Evolutionary conservation across 345 rosid genomes (phyloP).

Genomic region (Salix exigua): DNA sequence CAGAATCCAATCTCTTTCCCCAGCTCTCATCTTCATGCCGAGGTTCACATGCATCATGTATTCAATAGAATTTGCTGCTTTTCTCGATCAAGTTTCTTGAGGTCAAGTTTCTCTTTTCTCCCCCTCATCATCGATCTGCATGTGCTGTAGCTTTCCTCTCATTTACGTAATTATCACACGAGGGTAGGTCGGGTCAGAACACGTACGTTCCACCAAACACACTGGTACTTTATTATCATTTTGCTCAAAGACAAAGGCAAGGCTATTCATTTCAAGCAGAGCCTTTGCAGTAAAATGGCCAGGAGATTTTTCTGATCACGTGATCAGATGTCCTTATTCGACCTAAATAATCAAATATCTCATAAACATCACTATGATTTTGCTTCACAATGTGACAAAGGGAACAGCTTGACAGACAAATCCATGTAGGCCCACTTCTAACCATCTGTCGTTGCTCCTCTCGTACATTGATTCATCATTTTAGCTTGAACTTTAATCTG

Average conservation of each 20-base stretch:
- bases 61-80: not conserved
- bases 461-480: slow-evolving; percentile 11
- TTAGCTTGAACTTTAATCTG: slow-evolving; percentile 25
- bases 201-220: not conserved
- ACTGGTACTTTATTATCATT: not conserved
- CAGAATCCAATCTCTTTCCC: not conserved
- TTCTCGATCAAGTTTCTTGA: too few species aligned
- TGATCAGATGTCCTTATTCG: slow-evolving; percentile 10
- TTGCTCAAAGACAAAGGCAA: not conserved
- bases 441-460: not conserved
- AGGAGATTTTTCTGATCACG: not conserved
- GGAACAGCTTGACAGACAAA: not conserved
- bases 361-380: slow-evolving; percentile 4
- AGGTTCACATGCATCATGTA: not conserved
- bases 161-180: not conserved
- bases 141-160: not conserved
- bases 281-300: not conserved
- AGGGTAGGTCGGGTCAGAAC: not conserved
- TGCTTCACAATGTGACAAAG: not conserved
- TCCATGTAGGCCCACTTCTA: slow-evolving; percentile 5
- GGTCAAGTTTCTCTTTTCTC: not conserved
- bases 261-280: not conserved
- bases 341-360: not conserved
- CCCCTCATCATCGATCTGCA: not conserved
- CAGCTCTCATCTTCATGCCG: not conserved